Percentiles rank a stretch among this genome's conserved stretches.
Evolutionary conservation across 768 basidiomycete genomes (phyloP).

Genomic region (Scleroderma bovista): DNA sequence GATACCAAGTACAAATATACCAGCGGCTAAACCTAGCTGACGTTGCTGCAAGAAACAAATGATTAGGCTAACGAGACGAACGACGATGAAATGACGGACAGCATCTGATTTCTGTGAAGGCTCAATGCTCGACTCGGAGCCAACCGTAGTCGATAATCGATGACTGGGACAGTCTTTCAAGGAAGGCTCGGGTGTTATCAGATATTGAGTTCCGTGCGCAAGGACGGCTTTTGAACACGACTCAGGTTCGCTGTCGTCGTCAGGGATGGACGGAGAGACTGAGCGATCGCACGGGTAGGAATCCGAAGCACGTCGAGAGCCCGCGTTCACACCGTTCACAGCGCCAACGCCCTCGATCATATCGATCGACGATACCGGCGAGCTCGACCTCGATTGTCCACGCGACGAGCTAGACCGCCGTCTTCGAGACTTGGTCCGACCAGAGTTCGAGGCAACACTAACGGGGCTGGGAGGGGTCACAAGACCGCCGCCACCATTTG

Average conservation of each 20-base stretch:
- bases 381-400: slow-evolving; percentile 33
- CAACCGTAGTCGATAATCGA: slow-evolving; percentile 8
- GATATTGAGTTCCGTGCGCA: slow-evolving; percentile 19
- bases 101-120: slow-evolving; percentile 17
- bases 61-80: slow-evolving; percentile 10
- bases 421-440: slow-evolving; percentile 34
- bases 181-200: slow-evolving; percentile 26
- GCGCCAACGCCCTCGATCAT: slow-evolving; percentile 27
- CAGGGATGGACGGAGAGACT: slow-evolving; percentile 24
- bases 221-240: slow-evolving; percentile 11
- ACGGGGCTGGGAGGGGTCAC: slow-evolving; percentile 76
- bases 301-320: slow-evolving; percentile 22
- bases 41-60: slow-evolving; percentile 20
- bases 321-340: slow-evolving; percentile 10
- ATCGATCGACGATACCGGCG: slow-evolving; percentile 29
- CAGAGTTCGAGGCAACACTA: slow-evolving; percentile 61
- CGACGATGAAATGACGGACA: slow-evolving; percentile 24
- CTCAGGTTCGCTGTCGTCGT: slow-evolving; percentile 25
- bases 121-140: slow-evolving; percentile 13
- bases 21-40: slow-evolving; percentile 40
- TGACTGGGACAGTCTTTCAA: slow-evolving; percentile 26
- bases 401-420: slow-evolving; percentile 39
- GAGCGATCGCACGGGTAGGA: slow-evolving; percentile 22
- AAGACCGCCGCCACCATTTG: slow-evolving; percentile 40
- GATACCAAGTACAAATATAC: slow-evolving; percentile 59